These are phyloP conservation scores for Fusarium citri DNA, from an alignment of 2,329 filamentous ascomycete species.

Conservation along the genomic window DNA sequence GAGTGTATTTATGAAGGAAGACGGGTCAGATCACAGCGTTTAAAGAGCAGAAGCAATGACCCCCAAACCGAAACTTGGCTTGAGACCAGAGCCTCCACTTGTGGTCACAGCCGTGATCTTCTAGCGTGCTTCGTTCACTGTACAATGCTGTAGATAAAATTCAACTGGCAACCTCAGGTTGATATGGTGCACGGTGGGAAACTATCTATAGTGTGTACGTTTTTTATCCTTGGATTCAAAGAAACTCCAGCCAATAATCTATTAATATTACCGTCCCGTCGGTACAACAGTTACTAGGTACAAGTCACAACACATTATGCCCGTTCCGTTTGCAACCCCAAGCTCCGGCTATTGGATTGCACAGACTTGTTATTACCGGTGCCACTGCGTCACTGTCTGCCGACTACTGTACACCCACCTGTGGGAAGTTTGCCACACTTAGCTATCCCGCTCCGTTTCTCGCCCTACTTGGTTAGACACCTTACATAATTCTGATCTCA, in stretches of 20 bases:
- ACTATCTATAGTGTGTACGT: background rate
- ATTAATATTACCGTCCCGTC: too few relatives aligned
- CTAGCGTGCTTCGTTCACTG: slow-evolving; percentile 19
- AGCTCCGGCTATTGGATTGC: background rate
- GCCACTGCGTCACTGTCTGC: slow-evolving; percentile 29
- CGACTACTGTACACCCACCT: slow-evolving; percentile 5
- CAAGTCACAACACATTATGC: background rate
- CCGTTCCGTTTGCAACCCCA: background rate
- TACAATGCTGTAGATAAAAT: background rate
- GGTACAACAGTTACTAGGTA: too few relatives aligned
- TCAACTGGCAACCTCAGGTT: background rate
- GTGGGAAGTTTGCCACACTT: slow-evolving; percentile 34
- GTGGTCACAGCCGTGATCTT: slow-evolving; percentile 6
- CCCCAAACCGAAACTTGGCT: slow-evolving; percentile 1
- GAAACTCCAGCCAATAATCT: background rate
- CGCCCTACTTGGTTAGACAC: slow-evolving; percentile 1
- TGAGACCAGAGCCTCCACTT: background rate
- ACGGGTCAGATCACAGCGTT: background rate
- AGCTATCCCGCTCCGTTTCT: slow-evolving; percentile 8
- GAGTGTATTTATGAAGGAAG: background rate
- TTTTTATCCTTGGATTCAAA: background rate
- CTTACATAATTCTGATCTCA: slow-evolving; percentile 41
- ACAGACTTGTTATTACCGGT: background rate
- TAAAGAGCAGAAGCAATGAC: background rate
- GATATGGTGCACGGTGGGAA: background rate